Base-by-base conservation (phyloP, 495 filamentous ascomycete species). In the Neurospora sp. region DNA sequence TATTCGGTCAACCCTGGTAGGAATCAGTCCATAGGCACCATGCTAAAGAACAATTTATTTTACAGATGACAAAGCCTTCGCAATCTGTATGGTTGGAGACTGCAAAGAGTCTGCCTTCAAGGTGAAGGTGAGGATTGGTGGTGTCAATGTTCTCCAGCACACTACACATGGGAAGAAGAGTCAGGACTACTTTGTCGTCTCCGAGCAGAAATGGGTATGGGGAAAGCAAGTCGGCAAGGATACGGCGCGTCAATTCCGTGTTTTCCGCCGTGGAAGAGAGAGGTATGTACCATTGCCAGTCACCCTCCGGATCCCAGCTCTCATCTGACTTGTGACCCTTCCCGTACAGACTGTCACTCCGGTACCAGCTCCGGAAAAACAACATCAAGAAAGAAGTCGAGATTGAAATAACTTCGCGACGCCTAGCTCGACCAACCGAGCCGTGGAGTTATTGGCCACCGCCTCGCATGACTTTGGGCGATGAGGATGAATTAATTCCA, bases 1-100 rank as follows among this genome's bases (percentile, higher is more conserved):
- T 11, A 3, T 1, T 27, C 23, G 4, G 1, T 11, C 2, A 6
- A 23, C 48, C 1, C 0, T 8, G 2, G 1, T 5, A 3, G 0
- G 23, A 0, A 23, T 59, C 5, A 8, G 0, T 16, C 2, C 11
- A 6, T 59, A 2, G 10, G 11, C 20, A 14, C 8, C 1, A 4
- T 62, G 6, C 23, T 62, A 23, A 62, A 27, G 20, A 12, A 62
- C 4, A 62, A 0, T 0, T 48, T 3, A 6, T 1, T 0, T 4
- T 35, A 16, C 54, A 62, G 54, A 62, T 62, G 54, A 62, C 27
- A 54, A 54, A 1, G 20, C 46, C 0, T 54, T 54, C 1, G 46
- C 10, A 11, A 54, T 54, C 2, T 20, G 20, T 0, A 54, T 54
- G 3, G 0, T 23, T 0, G 46, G 46, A 6, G 10, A 54, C 1